phyloP scores from a whole-genome alignment of 805 yeast genomes.

The Saccharomycopsis malanga region DNA sequence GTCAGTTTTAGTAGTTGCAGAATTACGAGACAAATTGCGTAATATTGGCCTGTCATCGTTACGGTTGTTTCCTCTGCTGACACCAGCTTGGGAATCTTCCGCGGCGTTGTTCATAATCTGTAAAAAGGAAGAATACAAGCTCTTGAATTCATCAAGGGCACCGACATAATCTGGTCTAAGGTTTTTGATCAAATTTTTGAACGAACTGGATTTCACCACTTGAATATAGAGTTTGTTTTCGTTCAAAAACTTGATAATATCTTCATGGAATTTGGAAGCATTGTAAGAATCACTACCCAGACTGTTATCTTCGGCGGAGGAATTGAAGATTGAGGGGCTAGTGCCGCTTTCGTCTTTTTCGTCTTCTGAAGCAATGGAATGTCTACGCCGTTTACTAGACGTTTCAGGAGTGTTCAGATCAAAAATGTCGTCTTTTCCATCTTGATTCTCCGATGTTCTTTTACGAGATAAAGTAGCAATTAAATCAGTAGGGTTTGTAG shows the following conservation, averaged over 20 bases:
- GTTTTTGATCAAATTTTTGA: constrained; percentile 44
- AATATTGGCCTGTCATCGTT: too few species aligned
- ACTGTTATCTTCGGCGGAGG: too few species aligned
- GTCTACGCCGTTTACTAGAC: background rate
- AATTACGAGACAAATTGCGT: too few species aligned
- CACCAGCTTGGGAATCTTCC: too few species aligned
- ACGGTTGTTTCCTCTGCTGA: too few species aligned
- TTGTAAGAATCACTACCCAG: constrained; percentile 34
- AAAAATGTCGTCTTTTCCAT: background rate
- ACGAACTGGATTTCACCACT: constrained; percentile 42
- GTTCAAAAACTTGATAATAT: constrained; percentile 41
- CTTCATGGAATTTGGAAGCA: constrained; percentile 41
- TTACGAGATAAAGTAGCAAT: background rate
- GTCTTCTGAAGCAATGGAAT: background rate
- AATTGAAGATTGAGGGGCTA: too few species aligned
- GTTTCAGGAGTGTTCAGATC: background rate
- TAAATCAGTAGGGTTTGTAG: background rate
- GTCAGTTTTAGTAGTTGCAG: too few species aligned
- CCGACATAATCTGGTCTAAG: constrained; percentile 40
- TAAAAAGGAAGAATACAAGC: constrained; percentile 37
- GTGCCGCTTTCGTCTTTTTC: background rate
- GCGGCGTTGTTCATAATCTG: constrained; percentile 31
- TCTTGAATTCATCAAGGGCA: constrained; percentile 41
- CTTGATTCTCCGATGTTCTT: background rate
- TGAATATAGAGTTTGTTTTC: constrained; percentile 44